A percentile compares a stretch with the other conserved stretches of the same genome.
These are phyloP conservation scores for Phallus indusiatus DNA, from an alignment of 768 basidiomycete species.

Conservation along the genomic window DNA sequence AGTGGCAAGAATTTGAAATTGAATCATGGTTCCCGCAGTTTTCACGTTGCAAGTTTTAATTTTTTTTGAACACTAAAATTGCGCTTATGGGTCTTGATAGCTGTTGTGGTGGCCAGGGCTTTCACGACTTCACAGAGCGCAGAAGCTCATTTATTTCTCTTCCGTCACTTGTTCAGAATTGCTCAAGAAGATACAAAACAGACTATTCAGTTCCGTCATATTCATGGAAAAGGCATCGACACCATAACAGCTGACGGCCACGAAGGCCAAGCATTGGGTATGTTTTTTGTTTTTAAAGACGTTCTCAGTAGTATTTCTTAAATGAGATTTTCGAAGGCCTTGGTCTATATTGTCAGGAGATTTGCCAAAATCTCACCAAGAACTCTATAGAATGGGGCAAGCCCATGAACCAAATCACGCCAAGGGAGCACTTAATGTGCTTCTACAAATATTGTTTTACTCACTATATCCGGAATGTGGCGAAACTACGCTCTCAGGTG, in stretches of 20 bases:
- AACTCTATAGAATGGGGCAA: constrained; percentile 11
- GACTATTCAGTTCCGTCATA: constrained; percentile 16
- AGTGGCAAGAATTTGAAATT: constrained; percentile 14
- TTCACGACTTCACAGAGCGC: constrained; percentile 22
- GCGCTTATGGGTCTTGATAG: constrained; percentile 1
- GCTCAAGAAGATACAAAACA: constrained; percentile 14
- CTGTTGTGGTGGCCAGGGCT: constrained; percentile 14
- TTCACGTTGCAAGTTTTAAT: constrained; percentile 4
- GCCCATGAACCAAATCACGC: constrained; percentile 10
- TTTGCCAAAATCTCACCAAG: background rate
- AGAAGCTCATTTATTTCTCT: constrained; percentile 17
- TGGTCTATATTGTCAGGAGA: constrained; percentile 10
- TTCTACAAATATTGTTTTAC: constrained; percentile 16
- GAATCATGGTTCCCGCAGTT: constrained; percentile 10
- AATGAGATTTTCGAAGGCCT: constrained; percentile 7
- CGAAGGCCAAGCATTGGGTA: constrained; percentile 19
- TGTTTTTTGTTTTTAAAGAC: background rate
- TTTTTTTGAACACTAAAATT: background rate
- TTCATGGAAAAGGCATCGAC: constrained; percentile 16
- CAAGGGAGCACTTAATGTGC: constrained; percentile 19
- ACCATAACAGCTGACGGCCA: constrained; percentile 19
- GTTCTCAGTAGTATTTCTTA: background rate
- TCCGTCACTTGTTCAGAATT: constrained; percentile 17
- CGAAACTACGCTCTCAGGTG: constrained; percentile 8
- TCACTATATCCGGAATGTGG: constrained; percentile 17